Conservation (phyloP, 2,329 filamentous ascomycete species). For the Cylindrodendrum hubeiense region DNA sequence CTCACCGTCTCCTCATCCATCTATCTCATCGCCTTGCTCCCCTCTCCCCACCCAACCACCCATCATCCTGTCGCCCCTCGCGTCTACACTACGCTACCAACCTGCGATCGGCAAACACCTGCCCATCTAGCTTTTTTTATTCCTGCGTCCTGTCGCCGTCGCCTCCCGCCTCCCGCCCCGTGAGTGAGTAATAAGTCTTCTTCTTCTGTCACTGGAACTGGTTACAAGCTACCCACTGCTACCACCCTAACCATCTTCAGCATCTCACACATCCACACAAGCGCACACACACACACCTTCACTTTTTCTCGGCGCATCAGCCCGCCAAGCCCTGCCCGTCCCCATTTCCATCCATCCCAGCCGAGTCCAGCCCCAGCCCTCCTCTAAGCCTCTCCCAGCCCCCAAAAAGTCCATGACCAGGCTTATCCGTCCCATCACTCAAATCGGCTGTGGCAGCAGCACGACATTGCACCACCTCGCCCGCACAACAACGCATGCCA, state of each 20-base stretch:
- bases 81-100: conserved; percentile 19
- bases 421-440: conserved; percentile 16
- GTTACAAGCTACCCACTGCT: conserved; percentile 21
- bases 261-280: conserved; percentile 17
- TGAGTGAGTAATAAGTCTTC: conserved; percentile 27
- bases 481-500: conserved; percentile 26
- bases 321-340: neutral
- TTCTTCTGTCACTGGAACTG: conserved; percentile 16
- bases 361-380: conserved; percentile 19
- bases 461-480: conserved; percentile 27
- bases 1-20: conserved; percentile 23
- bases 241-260: conserved; percentile 23
- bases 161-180: conserved; percentile 7
- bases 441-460: conserved; percentile 19
- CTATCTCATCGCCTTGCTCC: conserved; percentile 13
- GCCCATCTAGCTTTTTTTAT: neutral
- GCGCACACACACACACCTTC: conserved; percentile 12
- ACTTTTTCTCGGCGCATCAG: conserved; percentile 14
- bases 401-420: conserved; percentile 12
- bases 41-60: conserved; percentile 20
- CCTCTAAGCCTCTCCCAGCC: conserved; percentile 18
- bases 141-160: conserved; percentile 24
- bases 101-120: conserved; percentile 21
- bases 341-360: conserved; percentile 18
- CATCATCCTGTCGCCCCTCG: conserved; percentile 14